Base-by-base conservation (phyloP, 306 rosid genomes). In the Gleditsia sinensis region DNA sequence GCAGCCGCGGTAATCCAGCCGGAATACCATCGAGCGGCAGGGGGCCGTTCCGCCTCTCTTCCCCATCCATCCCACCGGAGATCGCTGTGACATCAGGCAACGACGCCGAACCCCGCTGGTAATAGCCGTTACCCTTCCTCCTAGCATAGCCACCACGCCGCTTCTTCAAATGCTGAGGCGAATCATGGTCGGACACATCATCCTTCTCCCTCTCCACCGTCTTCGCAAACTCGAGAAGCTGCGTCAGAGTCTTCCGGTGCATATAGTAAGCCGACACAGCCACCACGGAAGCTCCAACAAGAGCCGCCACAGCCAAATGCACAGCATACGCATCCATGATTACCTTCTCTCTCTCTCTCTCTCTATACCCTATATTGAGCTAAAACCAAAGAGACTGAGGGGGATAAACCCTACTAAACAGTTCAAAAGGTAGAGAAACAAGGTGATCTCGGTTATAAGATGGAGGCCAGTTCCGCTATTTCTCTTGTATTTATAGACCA, bases 251-350 rank as follows among this genome's bases (percentile, higher is more conserved):
- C 87, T 88, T 94, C 17, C 93, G 92, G 86, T 94, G 98, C 93
- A 91, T 88, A 50, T 90, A 94, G 72, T 90, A 91, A 5, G 97
- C 96, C 43, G 98, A 91, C 28, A 90, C 96, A 2, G 97, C 98
- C 4, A 90, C 95, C 40, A 91, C 68, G 45, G 98, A 94, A 4
- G 97, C 97, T 24, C 98, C 98, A 10, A 94, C 90, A 33, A 94
- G 85, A 75, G 98, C 97, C 77, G 97, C 98, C 91, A 94, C 37
- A 61, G 96, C 95, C 86, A 94, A 90, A 86, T 94, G 98, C 78
- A 88, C 43, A 34, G 95, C 78, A 71, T 86, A 89, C 7, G 89
- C 62, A 65, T 91, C 98, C 98, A 94, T 94, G n/a, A 40, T 51
- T n/a, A 7, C 45, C 72, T 20, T 9, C 78, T 67, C 32, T 13